Conservation (phyloP, 345 rosid genomes). For the Pugionium dolabratum region DNA sequence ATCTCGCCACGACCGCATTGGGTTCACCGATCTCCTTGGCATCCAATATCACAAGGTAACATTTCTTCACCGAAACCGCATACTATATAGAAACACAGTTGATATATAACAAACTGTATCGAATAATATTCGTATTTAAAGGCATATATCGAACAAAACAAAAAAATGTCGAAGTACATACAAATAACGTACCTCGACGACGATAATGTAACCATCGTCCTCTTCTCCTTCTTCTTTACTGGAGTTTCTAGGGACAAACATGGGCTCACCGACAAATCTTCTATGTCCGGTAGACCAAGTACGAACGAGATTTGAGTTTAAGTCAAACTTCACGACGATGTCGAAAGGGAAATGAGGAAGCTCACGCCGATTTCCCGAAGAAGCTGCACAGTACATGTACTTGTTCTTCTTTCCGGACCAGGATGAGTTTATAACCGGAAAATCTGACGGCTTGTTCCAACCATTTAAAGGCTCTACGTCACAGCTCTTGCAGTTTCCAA, state of each 20-base stretch:
- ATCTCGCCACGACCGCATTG: conserved; percentile 61
- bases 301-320: conserved; percentile 29
- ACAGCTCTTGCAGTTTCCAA: conserved; percentile 54
- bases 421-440: conserved; percentile 60
- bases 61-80: conserved; percentile 80
- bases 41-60: conserved; percentile 73
- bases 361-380: conserved; percentile 63
- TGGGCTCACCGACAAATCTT: conserved; percentile 84
- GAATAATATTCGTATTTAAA: not conserved
- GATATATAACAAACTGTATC: not conserved
- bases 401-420: conserved; percentile 60
- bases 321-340: conserved; percentile 67
- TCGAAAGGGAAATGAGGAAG: conserved; percentile 88
- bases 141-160: too few relatives aligned
- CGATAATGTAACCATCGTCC: conserved; percentile 77
- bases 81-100: conserved; percentile 49
- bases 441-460: conserved; percentile 76
- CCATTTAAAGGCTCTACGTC: conserved; percentile 48
- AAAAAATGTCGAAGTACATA: too few relatives aligned
- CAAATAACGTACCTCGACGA: conserved; percentile 63
- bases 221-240: conserved; percentile 48
- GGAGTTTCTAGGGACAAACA: conserved; percentile 57
- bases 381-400: conserved; percentile 59
- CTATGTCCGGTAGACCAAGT: conserved; percentile 70
- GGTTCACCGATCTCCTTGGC: conserved; percentile 73